Conservation (phyloP, 495 filamentous ascomycete genomes). For the Trichoderma gamsii region DNA sequence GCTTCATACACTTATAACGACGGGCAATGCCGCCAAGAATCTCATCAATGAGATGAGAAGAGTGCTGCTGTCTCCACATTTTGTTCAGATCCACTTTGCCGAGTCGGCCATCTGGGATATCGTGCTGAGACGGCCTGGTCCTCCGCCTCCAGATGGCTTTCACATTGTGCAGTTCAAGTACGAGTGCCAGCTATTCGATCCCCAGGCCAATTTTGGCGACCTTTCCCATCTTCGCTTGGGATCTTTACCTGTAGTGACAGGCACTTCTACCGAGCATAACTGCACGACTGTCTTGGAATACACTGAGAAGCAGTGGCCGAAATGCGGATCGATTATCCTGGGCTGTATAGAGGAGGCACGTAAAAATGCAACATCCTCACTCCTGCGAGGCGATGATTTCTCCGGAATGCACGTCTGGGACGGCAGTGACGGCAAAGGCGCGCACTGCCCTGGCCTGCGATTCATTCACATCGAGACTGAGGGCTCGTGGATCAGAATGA, state of each 20-base stretch:
- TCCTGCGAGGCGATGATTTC: conserved; percentile 6
- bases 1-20: conserved; percentile 6
- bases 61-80: conserved; percentile 13
- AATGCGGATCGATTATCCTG: neutral
- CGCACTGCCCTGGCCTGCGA: conserved; percentile 1
- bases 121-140: neutral
- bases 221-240: neutral
- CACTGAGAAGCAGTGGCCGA: conserved; percentile 11
- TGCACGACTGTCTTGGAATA: conserved; percentile 7
- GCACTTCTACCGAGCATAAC: neutral
- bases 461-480: conserved; percentile 13
- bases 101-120: conserved; percentile 16
- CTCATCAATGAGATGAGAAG: conserved; percentile 5
- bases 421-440: neutral
- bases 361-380: neutral
- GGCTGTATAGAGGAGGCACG: neutral
- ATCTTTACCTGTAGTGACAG: conserved; percentile 10
- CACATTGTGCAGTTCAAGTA: conserved; percentile 14
- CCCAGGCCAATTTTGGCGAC: neutral
- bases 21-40: neutral
- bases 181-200: conserved; percentile 12
- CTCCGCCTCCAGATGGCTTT: conserved; percentile 12
- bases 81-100: conserved; percentile 14
- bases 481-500: conserved; percentile 9
- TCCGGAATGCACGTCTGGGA: conserved; percentile 14